Conservation (phyloP, 352 stramenopile genomes). For the Globisporangium spiculum region DNA sequence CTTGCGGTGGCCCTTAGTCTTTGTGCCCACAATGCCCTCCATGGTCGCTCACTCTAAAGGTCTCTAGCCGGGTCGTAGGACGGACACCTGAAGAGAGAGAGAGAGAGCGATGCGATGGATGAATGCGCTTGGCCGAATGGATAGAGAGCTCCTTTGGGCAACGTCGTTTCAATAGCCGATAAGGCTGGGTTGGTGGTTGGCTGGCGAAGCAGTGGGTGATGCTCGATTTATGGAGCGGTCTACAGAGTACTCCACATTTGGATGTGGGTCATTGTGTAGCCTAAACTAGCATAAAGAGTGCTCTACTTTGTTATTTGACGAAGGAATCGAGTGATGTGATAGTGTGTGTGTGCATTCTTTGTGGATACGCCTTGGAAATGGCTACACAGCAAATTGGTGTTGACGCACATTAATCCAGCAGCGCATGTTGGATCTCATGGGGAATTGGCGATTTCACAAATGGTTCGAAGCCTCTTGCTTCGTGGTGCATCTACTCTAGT, state of each 20-base stretch:
- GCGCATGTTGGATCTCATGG: too few species aligned
- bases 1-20: slow-evolving; percentile 78
- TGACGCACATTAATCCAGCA: too few species aligned
- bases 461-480: too few species aligned
- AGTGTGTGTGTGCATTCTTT: too few species aligned
- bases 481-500: too few species aligned
- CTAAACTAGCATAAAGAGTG: too few species aligned
- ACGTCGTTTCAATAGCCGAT: slow-evolving; percentile 13
- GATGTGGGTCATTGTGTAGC: neutral
- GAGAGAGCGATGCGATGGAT: neutral
- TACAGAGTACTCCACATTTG: neutral
- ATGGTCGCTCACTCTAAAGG: slow-evolving; percentile 7
- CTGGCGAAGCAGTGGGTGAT: neutral
- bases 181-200: slow-evolving; percentile 12
- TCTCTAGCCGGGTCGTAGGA: neutral
- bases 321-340: neutral
- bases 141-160: neutral
- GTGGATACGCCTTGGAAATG: neutral
- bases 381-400: too few species aligned
- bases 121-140: slow-evolving; percentile 1
- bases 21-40: slow-evolving; percentile 30
- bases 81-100: neutral
- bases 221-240: neutral
- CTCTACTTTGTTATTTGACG: too few species aligned
- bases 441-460: too few species aligned